Conservation (phyloP, 306 rosid species). For the Acmispon strigosus region DNA sequence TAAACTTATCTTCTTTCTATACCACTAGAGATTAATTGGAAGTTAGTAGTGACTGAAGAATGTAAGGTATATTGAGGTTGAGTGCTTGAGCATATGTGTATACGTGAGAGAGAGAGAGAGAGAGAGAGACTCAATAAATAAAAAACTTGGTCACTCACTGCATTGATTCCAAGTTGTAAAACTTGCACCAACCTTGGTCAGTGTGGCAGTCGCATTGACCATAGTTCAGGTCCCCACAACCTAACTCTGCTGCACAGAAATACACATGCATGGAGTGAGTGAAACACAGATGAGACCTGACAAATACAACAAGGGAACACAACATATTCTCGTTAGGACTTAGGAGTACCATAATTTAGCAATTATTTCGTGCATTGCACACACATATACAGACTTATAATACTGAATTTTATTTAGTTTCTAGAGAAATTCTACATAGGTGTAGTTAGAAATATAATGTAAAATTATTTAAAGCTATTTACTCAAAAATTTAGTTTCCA, state of each 20-base stretch:
- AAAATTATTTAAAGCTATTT: no score
- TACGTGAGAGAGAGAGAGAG: constrained; percentile 5
- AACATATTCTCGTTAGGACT: neutral
- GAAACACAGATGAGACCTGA: neutral
- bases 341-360: no score
- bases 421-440: no score
- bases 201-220: constrained; percentile 35
- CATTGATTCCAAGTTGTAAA: constrained; percentile 35
- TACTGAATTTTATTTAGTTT: neutral
- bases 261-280: constrained; percentile 35
- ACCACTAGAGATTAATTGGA: neutral
- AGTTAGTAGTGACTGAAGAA: neutral
- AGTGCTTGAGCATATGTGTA: constrained; percentile 10
- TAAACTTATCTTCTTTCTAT: neutral
- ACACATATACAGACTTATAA: no score
- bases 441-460: no score
- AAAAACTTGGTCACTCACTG: constrained; percentile 12
- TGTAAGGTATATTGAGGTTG: neutral
- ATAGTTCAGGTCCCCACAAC: constrained; percentile 30
- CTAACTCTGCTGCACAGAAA: constrained; percentile 15
- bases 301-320: neutral
- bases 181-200: constrained; percentile 37
- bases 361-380: no score
- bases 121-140: neutral
- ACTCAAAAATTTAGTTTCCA: no score